These are phyloP conservation scores for Naganishia albida DNA, from an alignment of 1,284 basidiomycete species.

Conservation along the genomic window DNA sequence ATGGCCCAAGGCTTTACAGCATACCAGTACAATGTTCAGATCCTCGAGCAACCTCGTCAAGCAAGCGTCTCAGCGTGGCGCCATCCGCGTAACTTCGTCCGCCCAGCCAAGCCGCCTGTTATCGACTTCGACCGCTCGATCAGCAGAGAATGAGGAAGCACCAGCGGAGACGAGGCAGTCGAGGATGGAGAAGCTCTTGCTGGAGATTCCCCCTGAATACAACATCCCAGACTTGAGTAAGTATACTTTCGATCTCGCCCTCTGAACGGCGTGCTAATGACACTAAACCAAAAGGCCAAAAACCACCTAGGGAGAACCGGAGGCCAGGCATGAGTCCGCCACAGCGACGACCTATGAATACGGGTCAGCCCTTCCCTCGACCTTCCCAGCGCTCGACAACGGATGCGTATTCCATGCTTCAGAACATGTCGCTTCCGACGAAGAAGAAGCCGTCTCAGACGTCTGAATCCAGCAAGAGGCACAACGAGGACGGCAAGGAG, in stretches of 20 bases:
- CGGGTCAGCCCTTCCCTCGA: neutral
- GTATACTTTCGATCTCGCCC: neutral
- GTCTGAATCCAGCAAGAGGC: neutral
- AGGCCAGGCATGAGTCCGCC: neutral
- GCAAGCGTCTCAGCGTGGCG: slow-evolving; percentile 17
- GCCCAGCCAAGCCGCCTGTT: neutral
- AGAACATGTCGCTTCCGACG: neutral
- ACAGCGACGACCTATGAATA: neutral
- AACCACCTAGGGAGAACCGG: neutral
- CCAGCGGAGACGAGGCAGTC: slow-evolving; percentile 6
- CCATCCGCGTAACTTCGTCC: neutral
- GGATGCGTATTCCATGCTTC: neutral
- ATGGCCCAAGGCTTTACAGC: neutral
- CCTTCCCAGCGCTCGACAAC: neutral
- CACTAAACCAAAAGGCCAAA: neutral
- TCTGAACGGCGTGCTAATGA: neutral
- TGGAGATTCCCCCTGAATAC: slow-evolving; percentile 27
- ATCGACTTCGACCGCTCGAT: slow-evolving; percentile 1
- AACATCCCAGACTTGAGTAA: slow-evolving; percentile 17
- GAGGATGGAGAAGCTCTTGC: slow-evolving; percentile 25
- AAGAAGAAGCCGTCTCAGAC: neutral
- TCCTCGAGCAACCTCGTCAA: slow-evolving; percentile 6
- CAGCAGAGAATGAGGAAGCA: neutral
- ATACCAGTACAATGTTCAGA: slow-evolving; percentile 4
- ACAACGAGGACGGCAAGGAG: slow-evolving; percentile 7